Conservation (phyloP, 768 basidiomycete genomes). For the Suillus hirtellus region DNA sequence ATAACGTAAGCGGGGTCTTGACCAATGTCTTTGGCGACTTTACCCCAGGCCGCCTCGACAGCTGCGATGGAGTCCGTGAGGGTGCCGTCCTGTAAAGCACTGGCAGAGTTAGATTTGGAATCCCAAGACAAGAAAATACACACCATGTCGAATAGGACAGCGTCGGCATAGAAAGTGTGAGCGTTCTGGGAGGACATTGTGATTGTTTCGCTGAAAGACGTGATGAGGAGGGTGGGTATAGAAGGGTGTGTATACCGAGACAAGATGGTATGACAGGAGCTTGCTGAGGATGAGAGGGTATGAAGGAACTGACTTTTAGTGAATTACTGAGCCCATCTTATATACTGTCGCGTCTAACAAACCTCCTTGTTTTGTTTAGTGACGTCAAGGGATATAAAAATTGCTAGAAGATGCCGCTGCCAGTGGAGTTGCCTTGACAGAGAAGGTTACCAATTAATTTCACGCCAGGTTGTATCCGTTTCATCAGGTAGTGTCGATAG, state of each 20-base stretch:
- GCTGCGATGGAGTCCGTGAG: constrained; percentile 74
- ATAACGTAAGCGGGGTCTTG: constrained; percentile 68
- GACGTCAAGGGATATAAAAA: constrained; percentile 32
- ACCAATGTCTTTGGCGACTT: constrained; percentile 68
- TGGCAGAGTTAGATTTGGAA: constrained; percentile 27
- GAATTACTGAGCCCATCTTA: constrained; percentile 14
- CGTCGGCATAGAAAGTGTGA: constrained; percentile 50
- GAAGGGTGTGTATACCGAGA: neutral
- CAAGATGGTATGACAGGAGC: neutral
- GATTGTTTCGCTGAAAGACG: constrained; percentile 8
- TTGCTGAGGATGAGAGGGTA: neutral
- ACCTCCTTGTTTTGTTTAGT: constrained; percentile 9
- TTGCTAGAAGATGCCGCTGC: constrained; percentile 1
- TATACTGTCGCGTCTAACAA: constrained; percentile 16
- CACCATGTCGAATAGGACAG: constrained; percentile 71
- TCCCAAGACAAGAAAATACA: constrained; percentile 17
- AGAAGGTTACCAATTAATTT: constrained; percentile 6
- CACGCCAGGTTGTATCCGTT: neutral
- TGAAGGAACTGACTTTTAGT: neutral
- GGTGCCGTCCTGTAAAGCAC: constrained; percentile 56
- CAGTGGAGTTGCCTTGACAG: constrained; percentile 14
- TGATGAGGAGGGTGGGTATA: neutral
- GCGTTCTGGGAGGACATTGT: constrained; percentile 24
- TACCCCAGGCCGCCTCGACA: constrained; percentile 75
- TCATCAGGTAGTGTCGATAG: neutral